phyloP scores from a whole-genome alignment of 345 rosid genomes.

The Alliaria petiolata region DNA sequence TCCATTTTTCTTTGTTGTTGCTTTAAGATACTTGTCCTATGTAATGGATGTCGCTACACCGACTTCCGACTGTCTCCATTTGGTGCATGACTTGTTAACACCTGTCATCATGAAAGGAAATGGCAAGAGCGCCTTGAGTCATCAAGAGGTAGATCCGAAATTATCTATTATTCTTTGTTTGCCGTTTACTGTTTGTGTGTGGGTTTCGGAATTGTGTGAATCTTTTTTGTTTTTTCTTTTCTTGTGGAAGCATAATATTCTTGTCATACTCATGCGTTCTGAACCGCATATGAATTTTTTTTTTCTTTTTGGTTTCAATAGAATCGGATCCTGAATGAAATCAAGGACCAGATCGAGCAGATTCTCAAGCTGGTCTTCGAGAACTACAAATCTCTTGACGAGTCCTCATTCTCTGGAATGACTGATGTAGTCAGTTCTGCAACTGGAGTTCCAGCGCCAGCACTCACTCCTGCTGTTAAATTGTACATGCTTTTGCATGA shows the following conservation, averaged over 20 bases:
- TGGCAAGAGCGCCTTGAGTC: constrained; percentile 77
- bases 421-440: constrained; percentile 69
- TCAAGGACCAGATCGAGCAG: constrained; percentile 95
- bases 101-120: constrained; percentile 91
- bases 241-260: background rate
- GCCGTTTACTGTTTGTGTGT: background rate
- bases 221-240: constrained; percentile 1
- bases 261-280: background rate
- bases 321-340: constrained; percentile 92
- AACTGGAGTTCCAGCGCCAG: constrained; percentile 84
- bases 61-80: constrained; percentile 83
- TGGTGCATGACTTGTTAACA: constrained; percentile 77
- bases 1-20: constrained; percentile 6
- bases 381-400: constrained; percentile 95
- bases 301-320: constrained; percentile 28
- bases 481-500: constrained; percentile 88
- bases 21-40: constrained; percentile 82
- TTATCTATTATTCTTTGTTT: background rate
- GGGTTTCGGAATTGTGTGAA: background rate
- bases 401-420: constrained; percentile 71
- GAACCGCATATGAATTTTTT: background rate
- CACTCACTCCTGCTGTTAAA: constrained; percentile 85
- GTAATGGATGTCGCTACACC: constrained; percentile 99
- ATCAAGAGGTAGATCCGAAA: constrained; percentile 76
- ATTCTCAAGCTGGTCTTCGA: constrained; percentile 78